A percentile compares a stretch with the other conserved stretches of the same genome.
phyloP scores from a whole-genome alignment of 768 basidiomycete species.

The Paxillus rubicundulus region DNA sequence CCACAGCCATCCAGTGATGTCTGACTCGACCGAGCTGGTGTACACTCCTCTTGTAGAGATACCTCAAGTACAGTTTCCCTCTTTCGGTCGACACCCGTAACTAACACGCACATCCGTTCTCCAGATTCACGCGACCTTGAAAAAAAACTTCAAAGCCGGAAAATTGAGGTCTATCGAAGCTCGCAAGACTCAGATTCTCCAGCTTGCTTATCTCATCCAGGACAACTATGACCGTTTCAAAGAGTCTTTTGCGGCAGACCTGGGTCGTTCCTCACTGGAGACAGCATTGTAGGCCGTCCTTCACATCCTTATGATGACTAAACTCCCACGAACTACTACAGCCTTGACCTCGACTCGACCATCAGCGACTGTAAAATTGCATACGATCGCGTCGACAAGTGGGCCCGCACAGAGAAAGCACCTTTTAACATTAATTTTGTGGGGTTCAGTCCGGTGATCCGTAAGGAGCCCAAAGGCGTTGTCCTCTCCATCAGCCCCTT shows the following conservation, averaged over 20 bases:
- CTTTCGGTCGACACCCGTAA: background rate
- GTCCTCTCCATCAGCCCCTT: conserved; percentile 70
- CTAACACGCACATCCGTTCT: background rate
- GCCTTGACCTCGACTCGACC: conserved; percentile 58
- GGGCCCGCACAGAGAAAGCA: conserved; percentile 65
- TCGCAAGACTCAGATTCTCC: conserved; percentile 74
- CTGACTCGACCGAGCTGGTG: conserved; percentile 32
- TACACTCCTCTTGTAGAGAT: conserved; percentile 58
- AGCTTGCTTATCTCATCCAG: conserved; percentile 68
- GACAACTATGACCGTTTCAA: conserved; percentile 67
- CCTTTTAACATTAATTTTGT: conserved; percentile 54
- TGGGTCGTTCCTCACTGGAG: conserved; percentile 64
- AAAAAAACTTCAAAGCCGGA: conserved; percentile 58
- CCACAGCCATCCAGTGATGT: conserved; percentile 7
- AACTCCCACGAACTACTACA: conserved; percentile 22
- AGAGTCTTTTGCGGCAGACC: conserved; percentile 55
- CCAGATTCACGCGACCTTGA: conserved; percentile 57
- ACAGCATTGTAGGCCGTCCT: conserved; percentile 45
- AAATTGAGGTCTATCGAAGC: conserved; percentile 64
- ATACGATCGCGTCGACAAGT: conserved; percentile 65
- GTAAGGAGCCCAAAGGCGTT: conserved; percentile 77
- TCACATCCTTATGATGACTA: background rate
- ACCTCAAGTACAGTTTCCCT: conserved; percentile 36
- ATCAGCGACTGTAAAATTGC: conserved; percentile 55
- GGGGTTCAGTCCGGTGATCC: conserved; percentile 59